Evolutionary conservation across 176 grass and related monocot species (phyloP), one percentile per base, ranked within the genome.

Genomic region (Bothriochloa decipiens): DNA sequence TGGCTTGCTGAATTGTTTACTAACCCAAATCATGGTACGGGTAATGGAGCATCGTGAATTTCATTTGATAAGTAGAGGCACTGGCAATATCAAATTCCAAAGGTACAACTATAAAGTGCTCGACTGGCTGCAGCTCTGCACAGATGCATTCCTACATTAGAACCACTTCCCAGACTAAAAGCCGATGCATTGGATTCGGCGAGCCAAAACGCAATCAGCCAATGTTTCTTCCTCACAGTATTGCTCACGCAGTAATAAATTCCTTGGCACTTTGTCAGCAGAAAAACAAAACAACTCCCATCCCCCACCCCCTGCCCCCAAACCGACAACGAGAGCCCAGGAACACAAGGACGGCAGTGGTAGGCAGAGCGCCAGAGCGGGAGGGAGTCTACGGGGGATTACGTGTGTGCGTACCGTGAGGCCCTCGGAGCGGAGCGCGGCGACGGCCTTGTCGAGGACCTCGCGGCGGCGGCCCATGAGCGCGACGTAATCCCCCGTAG

Each of bases 391-490:
- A 58, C 52, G 55, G 20, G 55, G 4, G 46, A 47, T 47, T 53
- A 8, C n/a, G n/a, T 62, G 4, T 77, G 37, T 10, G 4, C 82
- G 37, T 13, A 98, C 96, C 89, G 29, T 77, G 29, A 93, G 90
- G 17, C 96, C 96, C 35, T 98, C 80, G 14, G 86, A 82, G 41
- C 82, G 83, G 33, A 98, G 91, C 28, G 47, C 87, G 57, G 76
- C 75, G 74, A 95, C 93, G 87, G 96, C 96, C 46, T 84, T 78
- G 85, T 95, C 93, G 65, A 98, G 85, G 87, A 93, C 93, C 52
- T 86, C 89, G 27, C 91, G 93, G 76, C 96, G 91, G 36, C 96
- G 96, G 40, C 93, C 96, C 96, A 95, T 98, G 83, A 98, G 58
- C 39, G 93, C 89, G 35, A 95, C 87, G n/a, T n/a, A n/a, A n/a